Evolutionary conservation across 225 moss, liverwort and hornwort species (phyloP).

Genomic region (Ulota crispa): DNA sequence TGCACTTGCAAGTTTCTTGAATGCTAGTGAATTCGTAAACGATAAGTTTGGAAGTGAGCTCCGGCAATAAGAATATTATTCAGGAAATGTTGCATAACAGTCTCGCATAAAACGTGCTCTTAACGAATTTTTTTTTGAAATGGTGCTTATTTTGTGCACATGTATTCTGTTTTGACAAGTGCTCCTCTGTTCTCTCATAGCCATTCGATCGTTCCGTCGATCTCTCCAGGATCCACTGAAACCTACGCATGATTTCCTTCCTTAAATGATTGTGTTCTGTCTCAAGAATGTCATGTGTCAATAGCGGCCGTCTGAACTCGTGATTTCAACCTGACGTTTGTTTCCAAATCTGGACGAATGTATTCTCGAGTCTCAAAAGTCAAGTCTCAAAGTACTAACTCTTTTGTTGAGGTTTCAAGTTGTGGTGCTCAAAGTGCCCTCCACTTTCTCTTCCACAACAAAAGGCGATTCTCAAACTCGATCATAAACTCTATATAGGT

Average conservation of each 20-base stretch:
- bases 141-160: background rate
- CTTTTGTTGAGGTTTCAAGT: background rate
- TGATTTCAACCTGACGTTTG: background rate
- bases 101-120: background rate
- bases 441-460: background rate
- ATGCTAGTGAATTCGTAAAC: background rate
- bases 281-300: background rate
- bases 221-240: background rate
- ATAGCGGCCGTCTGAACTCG: background rate
- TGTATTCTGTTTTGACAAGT: background rate
- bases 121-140: no score
- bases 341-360: background rate
- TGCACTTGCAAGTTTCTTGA: constrained; percentile 69
- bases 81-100: no score
- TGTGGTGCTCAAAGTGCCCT: background rate
- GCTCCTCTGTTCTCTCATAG: background rate
- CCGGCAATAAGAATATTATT: no score
- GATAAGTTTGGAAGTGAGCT: background rate
- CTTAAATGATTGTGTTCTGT: background rate
- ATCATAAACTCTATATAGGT: background rate
- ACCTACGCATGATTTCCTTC: background rate
- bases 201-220: background rate
- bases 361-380: background rate
- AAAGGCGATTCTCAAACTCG: background rate
- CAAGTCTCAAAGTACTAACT: background rate